A percentile compares a stretch with the other conserved stretches of the same genome.
These are phyloP conservation scores for Pseudonitzschia multistriata DNA, from an alignment of 108 stramenopile species.

Conservation along the genomic window DNA sequence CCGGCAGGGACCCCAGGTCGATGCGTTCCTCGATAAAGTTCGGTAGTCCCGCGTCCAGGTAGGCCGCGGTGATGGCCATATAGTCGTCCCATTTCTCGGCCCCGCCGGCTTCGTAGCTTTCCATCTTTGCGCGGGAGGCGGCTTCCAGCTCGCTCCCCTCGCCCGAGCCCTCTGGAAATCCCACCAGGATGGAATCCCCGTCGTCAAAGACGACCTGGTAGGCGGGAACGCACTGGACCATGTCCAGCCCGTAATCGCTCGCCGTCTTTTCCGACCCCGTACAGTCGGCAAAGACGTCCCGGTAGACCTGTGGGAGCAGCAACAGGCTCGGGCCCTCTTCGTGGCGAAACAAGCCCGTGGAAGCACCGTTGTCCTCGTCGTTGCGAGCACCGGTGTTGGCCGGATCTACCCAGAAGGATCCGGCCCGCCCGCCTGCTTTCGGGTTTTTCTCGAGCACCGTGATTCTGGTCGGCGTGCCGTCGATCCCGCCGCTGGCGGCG, in stretches of 20 bases:
- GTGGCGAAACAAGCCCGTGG: constrained; percentile 55
- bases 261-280: constrained; percentile 21
- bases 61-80: constrained; percentile 61
- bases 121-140: constrained; percentile 50
- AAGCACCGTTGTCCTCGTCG: not conserved
- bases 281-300: constrained; percentile 57
- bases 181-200: constrained; percentile 60
- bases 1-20: constrained; percentile 61
- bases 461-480: constrained; percentile 21
- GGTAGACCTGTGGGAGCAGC: constrained; percentile 61
- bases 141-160: constrained; percentile 13
- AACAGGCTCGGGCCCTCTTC: constrained; percentile 77
- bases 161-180: constrained; percentile 63
- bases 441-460: constrained; percentile 73
- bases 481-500: constrained; percentile 5
- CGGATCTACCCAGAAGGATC: constrained; percentile 54
- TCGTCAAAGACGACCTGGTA: constrained; percentile 86
- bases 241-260: constrained; percentile 57
- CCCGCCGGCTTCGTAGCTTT: constrained; percentile 59
- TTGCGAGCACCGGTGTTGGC: constrained; percentile 32
- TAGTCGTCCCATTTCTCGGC: constrained; percentile 69
- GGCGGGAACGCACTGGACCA: constrained; percentile 70
- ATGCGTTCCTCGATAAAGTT: constrained; percentile 83
- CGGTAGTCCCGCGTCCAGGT: constrained; percentile 74
- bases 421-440: constrained; percentile 58